These are phyloP conservation scores for Quambalaria eucalypti DNA, from an alignment of 1,284 basidiomycete genomes.

Conservation along the genomic window DNA sequence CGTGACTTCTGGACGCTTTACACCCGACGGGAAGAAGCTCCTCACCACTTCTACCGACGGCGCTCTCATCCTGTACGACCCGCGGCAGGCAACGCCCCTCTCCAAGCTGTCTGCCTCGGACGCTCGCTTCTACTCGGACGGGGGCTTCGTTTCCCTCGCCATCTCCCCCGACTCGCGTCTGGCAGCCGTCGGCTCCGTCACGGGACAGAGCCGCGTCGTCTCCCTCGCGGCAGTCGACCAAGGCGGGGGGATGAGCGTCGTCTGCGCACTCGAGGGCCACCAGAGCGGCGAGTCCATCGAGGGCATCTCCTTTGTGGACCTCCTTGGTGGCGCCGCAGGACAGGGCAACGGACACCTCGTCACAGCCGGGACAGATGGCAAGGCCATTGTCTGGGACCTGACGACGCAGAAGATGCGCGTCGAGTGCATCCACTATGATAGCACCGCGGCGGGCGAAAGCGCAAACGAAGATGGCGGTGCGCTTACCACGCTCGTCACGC, in stretches of 20 bases:
- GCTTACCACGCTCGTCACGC: slow-evolving; percentile 25
- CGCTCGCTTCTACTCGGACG: slow-evolving; percentile 51
- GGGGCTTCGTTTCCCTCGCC: slow-evolving; percentile 75
- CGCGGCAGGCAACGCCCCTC: slow-evolving; percentile 64
- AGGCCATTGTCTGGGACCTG: slow-evolving; percentile 87
- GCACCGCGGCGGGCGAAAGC: not conserved
- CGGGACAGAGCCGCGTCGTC: slow-evolving; percentile 73
- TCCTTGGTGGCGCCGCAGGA: slow-evolving; percentile 51
- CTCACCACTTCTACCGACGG: slow-evolving; percentile 79
- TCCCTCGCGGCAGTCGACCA: slow-evolving; percentile 60
- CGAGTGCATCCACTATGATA: slow-evolving; percentile 20
- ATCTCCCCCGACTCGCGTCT: slow-evolving; percentile 60
- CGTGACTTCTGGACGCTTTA: slow-evolving; percentile 81
- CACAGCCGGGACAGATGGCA: slow-evolving; percentile 86
- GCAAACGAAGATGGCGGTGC: slow-evolving; percentile 2
- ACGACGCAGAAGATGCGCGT: slow-evolving; percentile 52
- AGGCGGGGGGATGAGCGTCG: slow-evolving; percentile 59
- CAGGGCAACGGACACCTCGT: slow-evolving; percentile 58
- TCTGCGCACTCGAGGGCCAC: slow-evolving; percentile 72
- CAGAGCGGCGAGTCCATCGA: slow-evolving; percentile 82
- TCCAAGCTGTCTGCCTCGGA: slow-evolving; percentile 63
- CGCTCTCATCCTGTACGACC: slow-evolving; percentile 83
- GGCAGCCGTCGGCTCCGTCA: slow-evolving; percentile 75
- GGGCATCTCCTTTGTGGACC: slow-evolving; percentile 72
- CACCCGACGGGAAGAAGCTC: slow-evolving; percentile 68